Evolutionary conservation across 2,329 filamentous ascomycete genomes (phyloP).

Genomic region (Aspergillus ruber): DNA sequence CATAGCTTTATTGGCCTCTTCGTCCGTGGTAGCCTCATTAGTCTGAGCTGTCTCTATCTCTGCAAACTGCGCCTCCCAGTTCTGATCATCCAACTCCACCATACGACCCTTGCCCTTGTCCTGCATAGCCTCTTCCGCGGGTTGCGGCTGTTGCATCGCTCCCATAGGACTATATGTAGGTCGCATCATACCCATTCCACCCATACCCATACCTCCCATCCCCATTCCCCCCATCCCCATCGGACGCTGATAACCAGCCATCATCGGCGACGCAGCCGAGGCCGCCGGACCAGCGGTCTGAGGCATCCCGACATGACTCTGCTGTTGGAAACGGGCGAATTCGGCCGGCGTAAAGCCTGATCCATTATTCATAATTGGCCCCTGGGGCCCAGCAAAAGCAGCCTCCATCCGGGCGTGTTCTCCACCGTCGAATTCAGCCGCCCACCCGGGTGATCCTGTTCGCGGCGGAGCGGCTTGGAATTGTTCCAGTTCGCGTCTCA

Average conservation of each 20-base stretch:
- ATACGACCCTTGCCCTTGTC: slow-evolving; percentile 78
- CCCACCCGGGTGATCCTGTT: slow-evolving; percentile 55
- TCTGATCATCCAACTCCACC: slow-evolving; percentile 84
- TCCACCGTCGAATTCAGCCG: slow-evolving; percentile 57
- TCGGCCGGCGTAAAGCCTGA: slow-evolving; percentile 72
- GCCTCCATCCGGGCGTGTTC: slow-evolving; percentile 66
- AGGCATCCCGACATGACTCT: slow-evolving; percentile 53
- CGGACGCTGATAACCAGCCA: slow-evolving; percentile 45
- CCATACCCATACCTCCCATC: slow-evolving; percentile 50
- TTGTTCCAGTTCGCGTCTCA: slow-evolving; percentile 56
- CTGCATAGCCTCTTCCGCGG: slow-evolving; percentile 40
- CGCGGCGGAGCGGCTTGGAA: slow-evolving; percentile 45
- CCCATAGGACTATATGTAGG: slow-evolving; percentile 42
- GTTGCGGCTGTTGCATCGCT: slow-evolving; percentile 41
- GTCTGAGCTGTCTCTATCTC: slow-evolving; percentile 62
- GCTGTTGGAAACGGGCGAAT: slow-evolving; percentile 79
- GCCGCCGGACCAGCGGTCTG: slow-evolving; percentile 55
- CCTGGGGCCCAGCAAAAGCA: slow-evolving; percentile 52
- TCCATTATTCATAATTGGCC: slow-evolving; percentile 38
- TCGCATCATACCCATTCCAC: slow-evolving; percentile 46
- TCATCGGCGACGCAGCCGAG: slow-evolving; percentile 53
- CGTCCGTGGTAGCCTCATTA: slow-evolving; percentile 50
- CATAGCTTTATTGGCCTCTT: slow-evolving; percentile 64
- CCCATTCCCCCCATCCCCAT: slow-evolving; percentile 41
- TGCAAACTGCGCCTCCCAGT: slow-evolving; percentile 96